Evolutionary conservation across 2,329 filamentous ascomycete genomes (phyloP), one percentile per base, ranked within the genome.

Genomic region (Neonectria faginata): DNA sequence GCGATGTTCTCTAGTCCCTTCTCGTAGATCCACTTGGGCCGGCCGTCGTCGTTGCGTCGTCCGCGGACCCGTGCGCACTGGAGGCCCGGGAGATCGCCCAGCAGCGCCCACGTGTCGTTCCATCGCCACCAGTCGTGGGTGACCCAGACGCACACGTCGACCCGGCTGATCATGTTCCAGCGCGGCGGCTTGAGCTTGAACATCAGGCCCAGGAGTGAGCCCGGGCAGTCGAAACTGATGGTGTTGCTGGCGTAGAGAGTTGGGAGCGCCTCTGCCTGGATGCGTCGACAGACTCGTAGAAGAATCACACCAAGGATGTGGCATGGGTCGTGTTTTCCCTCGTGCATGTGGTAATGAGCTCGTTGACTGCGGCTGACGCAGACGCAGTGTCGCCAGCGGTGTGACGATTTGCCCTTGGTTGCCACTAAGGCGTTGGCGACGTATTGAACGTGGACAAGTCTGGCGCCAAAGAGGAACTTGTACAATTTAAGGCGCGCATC

Each of bases 201-300:
- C 16, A 10, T 22, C 3, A 54, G 31, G 11, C 39, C 18, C 36
- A 54, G 9, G 5, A 54, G 18, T 2, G 31, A n/a, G 31, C 18
- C 33, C 4, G 51, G 33, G 18, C 25, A 22, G n/a, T 54, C 33
- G 25, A 54, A 54, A 5, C 33, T 18, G 33, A 54, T 12, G 11
- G 22, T 29, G 51, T 54, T 54, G 36, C 33, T 54, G 18, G 31
- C 33, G 22, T 54, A 54, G 12, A 54, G 39, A 4, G 25, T 25
- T 8, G 18, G 20, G 14, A 31, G 18, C 3, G 33, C 60, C 20
- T 62, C 60, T 2, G 5, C 18, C 8, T 62, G 44, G 22, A 39
- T 54, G 12, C 60, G 45, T 10, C 55, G 53, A n/a, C 60, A 62
- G 14, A 27, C 51, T 5, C 27, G 14, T 1, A 62, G 47, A 16